Evolutionary conservation across 225 moss, liverwort and hornwort genomes (phyloP), one percentile per base, ranked within the genome.

Genomic region (Polytrichum commune): DNA sequence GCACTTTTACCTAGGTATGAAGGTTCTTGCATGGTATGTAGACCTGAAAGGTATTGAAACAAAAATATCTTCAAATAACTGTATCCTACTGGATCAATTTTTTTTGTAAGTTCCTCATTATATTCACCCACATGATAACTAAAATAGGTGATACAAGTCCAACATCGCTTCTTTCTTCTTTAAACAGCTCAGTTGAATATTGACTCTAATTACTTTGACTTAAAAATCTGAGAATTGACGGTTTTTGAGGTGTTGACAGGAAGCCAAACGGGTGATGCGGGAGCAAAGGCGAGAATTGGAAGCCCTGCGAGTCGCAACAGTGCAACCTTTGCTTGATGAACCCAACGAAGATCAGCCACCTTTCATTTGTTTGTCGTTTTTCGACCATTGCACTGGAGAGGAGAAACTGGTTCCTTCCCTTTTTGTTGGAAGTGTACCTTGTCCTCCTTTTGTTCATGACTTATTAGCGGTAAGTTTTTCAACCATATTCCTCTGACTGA

Each of bases 381-480:
- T 69, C 72, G 90, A 90, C 78, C 84, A 84, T 75, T 81, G 81
- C 22, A 87, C 83, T 69, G 91, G 91, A 9, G 80, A 85, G 64
- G 91, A 92, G 62, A 80, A 81, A 61, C 81, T 87, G 60, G 79
- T 92, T 57, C 79, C 87, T 69, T 87, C 91, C 63, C 79, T 90
- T 55, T 83, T 70, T 71, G 85, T 90, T 76, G 84, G 87, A 20
- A 73, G 55, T 70, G 85, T 92, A 74, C 87, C 91, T 5, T 66
- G 83, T 70, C 91, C 83, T 18, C 78, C 85, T 46, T 90, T 87
- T 26, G 78, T 89, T 75, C 75, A 81, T 55, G 82, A 86, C 72
- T 82, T 81, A 54, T 23, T 79, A 32, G 70, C 72, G 70, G 87
- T 87, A 77, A 5, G 65, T 23, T 26, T 23, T n/a, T 46, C 46